Percentiles rank a stretch among this genome's conserved stretches.
Conservation (phyloP, 371 early-diverging fungal genomes). For the Modicella reniformis region DNA sequence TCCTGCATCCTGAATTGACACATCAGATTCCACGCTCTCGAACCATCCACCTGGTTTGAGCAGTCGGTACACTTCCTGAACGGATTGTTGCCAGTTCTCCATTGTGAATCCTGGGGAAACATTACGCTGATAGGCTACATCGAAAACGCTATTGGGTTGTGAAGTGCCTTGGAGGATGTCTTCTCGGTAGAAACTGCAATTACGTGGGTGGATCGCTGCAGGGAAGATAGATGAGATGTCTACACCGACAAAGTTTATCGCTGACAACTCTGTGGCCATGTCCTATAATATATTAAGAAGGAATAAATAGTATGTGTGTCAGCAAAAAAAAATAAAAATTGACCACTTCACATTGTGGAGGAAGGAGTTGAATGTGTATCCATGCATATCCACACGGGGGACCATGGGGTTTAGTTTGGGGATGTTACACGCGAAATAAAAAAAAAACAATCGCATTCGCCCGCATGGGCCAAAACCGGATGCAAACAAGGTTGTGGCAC, state of each 20-base stretch:
- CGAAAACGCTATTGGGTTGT: constrained; percentile 32
- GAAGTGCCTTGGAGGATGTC: constrained; percentile 31
- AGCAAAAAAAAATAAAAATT: constrained; percentile 4
- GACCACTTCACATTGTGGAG: neutral
- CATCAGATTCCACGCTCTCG: constrained; percentile 48
- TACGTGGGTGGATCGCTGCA: constrained; percentile 47
- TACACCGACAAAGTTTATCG: constrained; percentile 44
- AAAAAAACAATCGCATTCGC: neutral
- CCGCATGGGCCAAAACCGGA: neutral
- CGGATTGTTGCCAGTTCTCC: constrained; percentile 42
- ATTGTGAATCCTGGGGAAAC: constrained; percentile 58
- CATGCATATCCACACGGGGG: too few relatives aligned
- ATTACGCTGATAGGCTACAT: constrained; percentile 48
- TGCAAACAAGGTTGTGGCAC: too few relatives aligned
- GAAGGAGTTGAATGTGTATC: too few relatives aligned
- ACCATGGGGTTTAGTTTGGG: too few relatives aligned
- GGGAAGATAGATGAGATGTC: constrained; percentile 55
- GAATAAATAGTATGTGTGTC: too few relatives aligned
- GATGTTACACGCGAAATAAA: neutral
- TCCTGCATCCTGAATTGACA: constrained; percentile 35
- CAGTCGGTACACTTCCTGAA: constrained; percentile 43
- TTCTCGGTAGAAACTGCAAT: constrained; percentile 41
- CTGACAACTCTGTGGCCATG: constrained; percentile 53
- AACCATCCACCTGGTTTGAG: constrained; percentile 50
- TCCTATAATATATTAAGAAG: constrained; percentile 36